Evolutionary conservation across 208 protist species (phyloP).

Genomic region (Leptomonas pyrrhocoris): DNA sequence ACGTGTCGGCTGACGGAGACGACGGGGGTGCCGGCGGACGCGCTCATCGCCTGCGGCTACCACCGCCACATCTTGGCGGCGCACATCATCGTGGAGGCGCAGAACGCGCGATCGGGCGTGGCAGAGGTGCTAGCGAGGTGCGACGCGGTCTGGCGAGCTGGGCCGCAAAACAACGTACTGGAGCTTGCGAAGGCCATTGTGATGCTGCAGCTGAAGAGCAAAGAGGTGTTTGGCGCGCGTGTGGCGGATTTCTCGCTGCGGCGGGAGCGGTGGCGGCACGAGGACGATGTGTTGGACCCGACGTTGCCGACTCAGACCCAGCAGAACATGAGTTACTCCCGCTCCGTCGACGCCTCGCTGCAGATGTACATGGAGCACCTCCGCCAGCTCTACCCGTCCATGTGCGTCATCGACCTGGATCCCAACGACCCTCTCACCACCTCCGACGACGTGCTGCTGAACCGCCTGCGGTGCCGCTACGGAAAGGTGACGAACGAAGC

Average conservation of each 20-base stretch:
- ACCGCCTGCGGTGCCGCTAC: slow-evolving; percentile 82
- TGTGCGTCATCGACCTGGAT: slow-evolving; percentile 79
- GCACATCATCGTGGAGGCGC: slow-evolving; percentile 82
- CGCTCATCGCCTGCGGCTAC: slow-evolving; percentile 79
- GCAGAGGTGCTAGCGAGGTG: slow-evolving; percentile 63
- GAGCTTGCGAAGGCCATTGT: slow-evolving; percentile 71
- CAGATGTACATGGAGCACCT: slow-evolving; percentile 72
- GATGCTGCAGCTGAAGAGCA: slow-evolving; percentile 76
- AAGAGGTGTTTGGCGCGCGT: slow-evolving; percentile 78
- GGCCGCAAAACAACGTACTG: slow-evolving; percentile 43
- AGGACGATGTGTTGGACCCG: slow-evolving; percentile 78
- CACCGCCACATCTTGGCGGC: slow-evolving; percentile 71
- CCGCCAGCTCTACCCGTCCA: slow-evolving; percentile 54
- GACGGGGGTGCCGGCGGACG: slow-evolving; percentile 61
- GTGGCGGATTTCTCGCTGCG: slow-evolving; percentile 83
- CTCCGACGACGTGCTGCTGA: slow-evolving; percentile 68
- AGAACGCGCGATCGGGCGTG: slow-evolving; percentile 71
- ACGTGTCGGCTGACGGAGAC: slow-evolving; percentile 53
- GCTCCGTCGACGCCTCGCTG: slow-evolving; percentile 58
- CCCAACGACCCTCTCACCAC: slow-evolving; percentile 53
- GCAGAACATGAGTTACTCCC: slow-evolving; percentile 36
- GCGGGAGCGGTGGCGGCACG: slow-evolving; percentile 54
- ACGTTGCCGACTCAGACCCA: slow-evolving; percentile 45
- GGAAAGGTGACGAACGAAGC: slow-evolving; percentile 70
- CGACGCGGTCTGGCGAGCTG: slow-evolving; percentile 54